Base-by-base conservation (phyloP, 495 filamentous ascomycete species). In the Filosporella fistucella region DNA sequence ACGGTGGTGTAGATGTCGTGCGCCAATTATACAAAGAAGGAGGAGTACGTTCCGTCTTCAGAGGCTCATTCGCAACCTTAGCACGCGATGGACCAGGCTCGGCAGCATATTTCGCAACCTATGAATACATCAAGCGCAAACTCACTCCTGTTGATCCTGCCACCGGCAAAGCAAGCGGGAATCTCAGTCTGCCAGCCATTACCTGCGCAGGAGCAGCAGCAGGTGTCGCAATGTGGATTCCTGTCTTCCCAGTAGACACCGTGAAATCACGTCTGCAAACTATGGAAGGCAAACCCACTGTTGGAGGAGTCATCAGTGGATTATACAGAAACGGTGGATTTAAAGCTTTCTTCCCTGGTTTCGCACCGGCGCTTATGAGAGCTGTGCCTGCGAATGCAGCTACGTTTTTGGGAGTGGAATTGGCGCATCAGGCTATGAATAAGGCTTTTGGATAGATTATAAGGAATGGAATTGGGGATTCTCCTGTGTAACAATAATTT, bases 151-250 rank as follows among this genome's bases (percentile, higher is more conserved):
- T 82, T 52, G 89, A 96, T 60, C 86, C 76, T 13, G 65, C 70
- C n/a, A 77, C 74, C 0, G 89, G 88, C 9, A 83, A 88, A 45
- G 65, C 81, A 13, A 82, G 75, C 11, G 84, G 82, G 29, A 70
- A 91, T 53, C 69, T 97, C 36, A 89, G 86, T 42, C 66, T 97
- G 51, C 63, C 77, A 3, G 94, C 93, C 3, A 78, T 99, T n/a
- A 82, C 88, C 52, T 74, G 78, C 28, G 93, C 93, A 0, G 93
- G 93, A 49, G 93, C 88, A 36, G 85, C 82, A 0, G 93, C 93
- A 0, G 93, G 93, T 58, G 82, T 99, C 38, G 90, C 93, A 18
- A 99, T 99, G 94, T 99, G 93, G 93, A 88, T 96, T 51, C 89
- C 95, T 20, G 90, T 99, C 16, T 99, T 99, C 77, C 93, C 93